phyloP scores from a whole-genome alignment of 805 yeast species.

The Candida boleticola region DNA sequence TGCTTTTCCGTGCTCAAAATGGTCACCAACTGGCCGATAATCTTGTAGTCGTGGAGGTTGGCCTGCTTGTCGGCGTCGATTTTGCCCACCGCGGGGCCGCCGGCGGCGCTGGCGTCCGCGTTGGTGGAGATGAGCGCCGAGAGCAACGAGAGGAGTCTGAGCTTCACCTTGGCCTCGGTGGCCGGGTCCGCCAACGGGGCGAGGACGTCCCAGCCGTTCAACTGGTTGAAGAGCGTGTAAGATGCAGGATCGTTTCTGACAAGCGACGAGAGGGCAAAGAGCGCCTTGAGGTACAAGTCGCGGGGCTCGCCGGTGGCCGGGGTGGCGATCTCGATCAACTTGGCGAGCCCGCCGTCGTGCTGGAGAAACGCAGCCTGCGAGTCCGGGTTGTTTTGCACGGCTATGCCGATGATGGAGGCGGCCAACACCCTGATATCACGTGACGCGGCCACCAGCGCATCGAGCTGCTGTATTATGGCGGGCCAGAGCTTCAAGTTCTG shows the following conservation, averaged over 20 bases:
- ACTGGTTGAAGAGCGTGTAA: conserved; percentile 51
- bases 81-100: not conserved
- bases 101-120: conserved; percentile 27
- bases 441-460: conserved; percentile 33
- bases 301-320: conserved; percentile 11
- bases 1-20: conserved; percentile 35
- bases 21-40: conserved; percentile 31
- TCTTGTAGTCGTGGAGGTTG: conserved; percentile 35
- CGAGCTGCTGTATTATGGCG: conserved; percentile 55
- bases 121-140: conserved; percentile 61
- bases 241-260: conserved; percentile 66
- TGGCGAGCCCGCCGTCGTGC: conserved; percentile 44
- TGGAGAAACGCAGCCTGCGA: conserved; percentile 67
- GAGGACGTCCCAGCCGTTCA: conserved; percentile 63
- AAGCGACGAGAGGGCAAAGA: conserved; percentile 75
- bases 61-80: conserved; percentile 18
- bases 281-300: conserved; percentile 55
- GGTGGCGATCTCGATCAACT: conserved; percentile 43
- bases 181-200: conserved; percentile 15
- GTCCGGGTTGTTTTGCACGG: conserved; percentile 85
- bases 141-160: conserved; percentile 56
- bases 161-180: conserved; percentile 38
- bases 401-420: conserved; percentile 79
- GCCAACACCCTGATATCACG: conserved; percentile 52
- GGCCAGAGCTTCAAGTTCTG: conserved; percentile 84